Base-by-base conservation (phyloP, 2,329 filamentous ascomycete genomes). In the Didymella sp. region DNA sequence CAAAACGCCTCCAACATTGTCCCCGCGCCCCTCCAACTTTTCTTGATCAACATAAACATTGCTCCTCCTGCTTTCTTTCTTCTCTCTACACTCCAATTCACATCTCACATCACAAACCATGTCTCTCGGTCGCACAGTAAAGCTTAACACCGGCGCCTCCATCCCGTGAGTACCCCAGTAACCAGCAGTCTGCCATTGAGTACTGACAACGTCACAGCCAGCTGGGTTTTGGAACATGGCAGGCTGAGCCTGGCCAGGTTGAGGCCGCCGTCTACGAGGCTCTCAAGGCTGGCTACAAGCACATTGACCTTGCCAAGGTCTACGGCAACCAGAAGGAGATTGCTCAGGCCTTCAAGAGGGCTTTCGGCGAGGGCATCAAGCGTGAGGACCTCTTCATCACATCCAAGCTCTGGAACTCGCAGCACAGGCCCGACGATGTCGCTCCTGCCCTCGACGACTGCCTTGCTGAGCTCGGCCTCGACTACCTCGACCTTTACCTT, bases 391-490 rank as follows among this genome's bases (percentile, higher is more conserved):
- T 71, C 40, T 71, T 70, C 60, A 67, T 71, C 55, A 70, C 92
- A 63, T 92, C 89, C 76, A 96, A 96, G 84, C 87, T 96, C 57
- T 96, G 91, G 91, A 92, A 93, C 81, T 87, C 87, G 65, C 95
- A 92, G 84, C 91, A 96, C 81, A 89, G 92, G 70, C 66, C 67
- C 19, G 49, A 68, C 42, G 83, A 84, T 67, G 91, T 94, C 71
- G 83, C 81, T 75, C 85, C 85, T 76, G 87, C 87, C 73, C 91
- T 95, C 78, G 94, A 63, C 82, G 85, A 65, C 81, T 89, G 87
- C 68, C 79, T 94, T 70, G 84, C 87, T 50, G 93, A 83, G 93
- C 89, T 90, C 85, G 89, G 63, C 74, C 63, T 96, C 63, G 91
- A 93, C 73, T 95, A 96, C 84, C 93, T 96, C 77, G 92, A 96